Percentiles rank a stretch among this genome's conserved stretches.
Conservation (phyloP, 2,329 filamentous ascomycete species). For the Cladosporium phlei region DNA sequence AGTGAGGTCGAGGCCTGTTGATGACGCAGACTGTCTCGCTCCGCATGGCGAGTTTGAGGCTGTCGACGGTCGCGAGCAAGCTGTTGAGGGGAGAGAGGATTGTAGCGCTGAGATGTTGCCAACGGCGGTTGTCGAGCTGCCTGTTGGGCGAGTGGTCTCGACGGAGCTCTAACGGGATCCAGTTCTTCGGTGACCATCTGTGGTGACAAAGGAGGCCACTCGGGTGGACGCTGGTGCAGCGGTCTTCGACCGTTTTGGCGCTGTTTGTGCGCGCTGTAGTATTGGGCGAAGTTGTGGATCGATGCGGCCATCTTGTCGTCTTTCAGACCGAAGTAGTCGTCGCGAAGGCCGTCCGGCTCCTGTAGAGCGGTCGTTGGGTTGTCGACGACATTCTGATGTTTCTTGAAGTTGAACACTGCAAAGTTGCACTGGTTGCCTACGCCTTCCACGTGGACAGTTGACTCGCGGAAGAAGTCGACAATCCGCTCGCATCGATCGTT, state of each 20-base stretch:
- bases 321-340: conserved; percentile 91
- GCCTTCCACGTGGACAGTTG: conserved; percentile 93
- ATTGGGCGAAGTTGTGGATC: conserved; percentile 90
- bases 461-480: conserved; percentile 96
- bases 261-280: conserved; percentile 54
- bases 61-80: conserved; percentile 8
- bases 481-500: conserved; percentile 87
- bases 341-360: conserved; percentile 55
- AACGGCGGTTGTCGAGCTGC: background rate
- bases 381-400: conserved; percentile 54
- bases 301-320: conserved; percentile 98
- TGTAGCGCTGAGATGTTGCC: conserved; percentile 3
- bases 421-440: conserved; percentile 96
- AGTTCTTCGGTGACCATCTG: conserved; percentile 22
- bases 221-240: conserved; percentile 26
- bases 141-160: background rate
- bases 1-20: conserved; percentile 5
- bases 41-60: background rate
- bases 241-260: conserved; percentile 25
- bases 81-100: conserved; percentile 1
- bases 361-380: conserved; percentile 30
- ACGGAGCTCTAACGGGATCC: background rate
- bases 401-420: conserved; percentile 95
- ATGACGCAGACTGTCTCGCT: background rate
- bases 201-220: conserved; percentile 28